Evolutionary conservation across 1,284 basidiomycete genomes (phyloP).

Genomic region (Leucoagaricus sp.): DNA sequence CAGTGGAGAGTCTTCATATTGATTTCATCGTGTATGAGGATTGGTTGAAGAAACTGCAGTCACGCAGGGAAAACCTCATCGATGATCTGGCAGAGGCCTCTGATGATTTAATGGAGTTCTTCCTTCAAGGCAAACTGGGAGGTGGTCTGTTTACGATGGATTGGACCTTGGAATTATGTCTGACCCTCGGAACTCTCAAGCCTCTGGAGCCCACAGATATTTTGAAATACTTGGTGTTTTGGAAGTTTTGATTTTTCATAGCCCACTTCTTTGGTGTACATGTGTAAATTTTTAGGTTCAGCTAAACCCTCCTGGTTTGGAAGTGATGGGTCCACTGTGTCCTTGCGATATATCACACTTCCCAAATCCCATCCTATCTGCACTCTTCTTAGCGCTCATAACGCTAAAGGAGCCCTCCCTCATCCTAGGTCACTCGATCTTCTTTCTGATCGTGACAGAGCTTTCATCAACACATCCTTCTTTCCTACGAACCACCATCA

Average conservation of each 20-base stretch:
- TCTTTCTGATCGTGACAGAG: too few species aligned
- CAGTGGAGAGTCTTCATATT: not conserved
- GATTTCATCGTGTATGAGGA: not conserved
- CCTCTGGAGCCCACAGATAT: not conserved
- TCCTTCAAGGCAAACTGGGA: not conserved
- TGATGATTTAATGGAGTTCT: not conserved
- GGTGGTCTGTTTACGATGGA: not conserved
- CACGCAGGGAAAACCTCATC: not conserved
- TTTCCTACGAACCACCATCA: too few species aligned
- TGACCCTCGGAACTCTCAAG: not conserved
- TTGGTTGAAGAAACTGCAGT: not conserved
- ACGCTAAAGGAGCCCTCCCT: too few species aligned
- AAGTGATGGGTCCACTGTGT: too few species aligned
- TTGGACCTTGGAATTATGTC: not conserved
- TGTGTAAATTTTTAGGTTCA: too few species aligned
- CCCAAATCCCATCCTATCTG: too few species aligned
- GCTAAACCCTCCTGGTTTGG: too few species aligned
- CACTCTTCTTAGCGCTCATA: too few species aligned
- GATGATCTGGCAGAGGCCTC: not conserved
- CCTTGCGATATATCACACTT: too few species aligned
- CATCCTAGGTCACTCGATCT: too few species aligned
- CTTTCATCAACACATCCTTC: too few species aligned
- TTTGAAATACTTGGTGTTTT: not conserved
- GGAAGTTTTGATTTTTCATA: not conserved
- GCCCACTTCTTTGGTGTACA: too few species aligned